phyloP scores from a whole-genome alignment of 805 yeast genomes.

The Candida morakotiae region DNA sequence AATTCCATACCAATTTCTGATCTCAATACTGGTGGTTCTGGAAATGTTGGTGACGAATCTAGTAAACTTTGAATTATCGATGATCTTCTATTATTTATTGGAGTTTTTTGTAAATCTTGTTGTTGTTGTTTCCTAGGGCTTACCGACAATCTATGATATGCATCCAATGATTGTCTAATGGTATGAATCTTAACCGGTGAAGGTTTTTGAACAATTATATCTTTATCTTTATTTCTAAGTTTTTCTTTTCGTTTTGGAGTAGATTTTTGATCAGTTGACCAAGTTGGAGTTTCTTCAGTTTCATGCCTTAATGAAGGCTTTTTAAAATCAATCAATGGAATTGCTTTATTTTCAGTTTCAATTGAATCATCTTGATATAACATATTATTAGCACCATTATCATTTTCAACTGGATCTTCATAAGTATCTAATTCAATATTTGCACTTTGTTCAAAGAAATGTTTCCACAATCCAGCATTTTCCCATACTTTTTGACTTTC shows the following conservation, averaged over 20 bases:
- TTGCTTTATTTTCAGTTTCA: conserved; percentile 10
- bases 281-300: conserved; percentile 32
- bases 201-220: conserved; percentile 5
- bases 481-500: conserved; percentile 61
- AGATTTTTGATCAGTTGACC: conserved; percentile 29
- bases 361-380: conserved; percentile 3
- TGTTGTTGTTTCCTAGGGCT: conserved; percentile 25
- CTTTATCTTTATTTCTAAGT: conserved; percentile 1
- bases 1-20: conserved; percentile 27
- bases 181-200: conserved; percentile 22
- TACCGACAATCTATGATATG: conserved; percentile 25
- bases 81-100: conserved; percentile 23
- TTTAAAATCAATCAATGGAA: conserved; percentile 5
- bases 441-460: conserved; percentile 72
- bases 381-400: conserved; percentile 15
- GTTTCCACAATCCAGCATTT: conserved; percentile 71
- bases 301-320: conserved; percentile 9
- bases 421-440: conserved; percentile 56
- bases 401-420: conserved; percentile 36
- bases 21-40: conserved; percentile 38
- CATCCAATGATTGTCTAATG: conserved; percentile 27
- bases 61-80: conserved; percentile 31
- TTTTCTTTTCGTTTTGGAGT: conserved; percentile 18
- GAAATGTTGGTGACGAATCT: conserved; percentile 41
- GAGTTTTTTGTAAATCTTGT: conserved; percentile 15